These are phyloP conservation scores for Harringtonia aguacate DNA, from an alignment of 2,329 filamentous ascomycete genomes.

Conservation along the genomic window DNA sequence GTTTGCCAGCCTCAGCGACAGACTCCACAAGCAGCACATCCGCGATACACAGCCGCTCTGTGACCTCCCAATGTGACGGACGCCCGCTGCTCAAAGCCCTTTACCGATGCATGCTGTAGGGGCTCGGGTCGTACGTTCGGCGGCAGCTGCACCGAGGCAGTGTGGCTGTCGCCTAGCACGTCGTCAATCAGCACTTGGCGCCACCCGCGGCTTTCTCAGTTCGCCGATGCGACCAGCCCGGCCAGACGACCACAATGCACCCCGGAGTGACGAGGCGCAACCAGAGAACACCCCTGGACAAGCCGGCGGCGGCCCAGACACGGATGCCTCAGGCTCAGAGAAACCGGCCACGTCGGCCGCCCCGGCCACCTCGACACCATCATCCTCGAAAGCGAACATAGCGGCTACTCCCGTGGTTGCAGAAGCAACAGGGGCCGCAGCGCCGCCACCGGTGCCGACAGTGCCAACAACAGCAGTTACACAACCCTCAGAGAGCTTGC, in stretches of 20 bases:
- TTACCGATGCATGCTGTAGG: slow-evolving; percentile 17
- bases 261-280: background rate
- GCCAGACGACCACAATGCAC: slow-evolving; percentile 4
- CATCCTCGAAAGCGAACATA: background rate
- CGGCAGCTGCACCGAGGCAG: slow-evolving; percentile 4
- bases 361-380: background rate
- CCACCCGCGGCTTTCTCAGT: slow-evolving; percentile 2
- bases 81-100: background rate
- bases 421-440: background rate
- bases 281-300: background rate
- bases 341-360: background rate
- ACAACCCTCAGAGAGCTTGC: background rate
- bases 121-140: slow-evolving; percentile 15
- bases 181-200: background rate
- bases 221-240: slow-evolving; percentile 1
- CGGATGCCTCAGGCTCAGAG: background rate
- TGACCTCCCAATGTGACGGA: slow-evolving; percentile 2
- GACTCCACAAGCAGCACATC: background rate
- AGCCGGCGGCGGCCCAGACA: background rate
- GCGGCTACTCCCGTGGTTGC: background rate
- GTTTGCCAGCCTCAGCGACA: background rate
- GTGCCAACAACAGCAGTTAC: background rate
- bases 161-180: background rate
- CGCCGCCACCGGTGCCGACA: background rate
- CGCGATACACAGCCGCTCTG: background rate